Percentiles rank a stretch among this genome's conserved stretches.
phyloP scores from a whole-genome alignment of 2,329 filamentous ascomycete genomes.

The Colletotrichum acutatum region DNA sequence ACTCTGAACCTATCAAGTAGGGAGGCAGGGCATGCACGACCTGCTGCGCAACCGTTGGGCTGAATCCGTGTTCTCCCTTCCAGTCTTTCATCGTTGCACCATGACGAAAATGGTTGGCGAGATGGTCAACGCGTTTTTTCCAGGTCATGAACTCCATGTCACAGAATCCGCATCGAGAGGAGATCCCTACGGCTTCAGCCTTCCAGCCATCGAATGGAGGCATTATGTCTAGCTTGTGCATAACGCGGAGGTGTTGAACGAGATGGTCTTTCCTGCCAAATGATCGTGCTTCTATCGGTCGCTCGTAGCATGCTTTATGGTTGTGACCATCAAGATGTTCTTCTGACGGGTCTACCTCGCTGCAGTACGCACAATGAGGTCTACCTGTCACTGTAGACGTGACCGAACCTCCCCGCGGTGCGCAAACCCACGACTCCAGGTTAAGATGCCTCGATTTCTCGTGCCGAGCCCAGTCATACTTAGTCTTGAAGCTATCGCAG shows the following conservation, averaged over 20 bases:
- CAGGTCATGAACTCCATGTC: too few relatives aligned
- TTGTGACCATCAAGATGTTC: slow-evolving; percentile 41
- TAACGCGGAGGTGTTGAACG: slow-evolving; percentile 43
- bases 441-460: slow-evolving; percentile 59
- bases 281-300: slow-evolving; percentile 31
- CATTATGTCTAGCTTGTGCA: slow-evolving; percentile 47
- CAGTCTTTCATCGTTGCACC: slow-evolving; percentile 43
- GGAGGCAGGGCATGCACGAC: slow-evolving; percentile 42
- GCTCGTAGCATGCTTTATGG: slow-evolving; percentile 35
- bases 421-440: slow-evolving; percentile 58
- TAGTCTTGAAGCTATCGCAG: slow-evolving; percentile 55
- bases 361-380: slow-evolving; percentile 42
- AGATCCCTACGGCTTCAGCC: slow-evolving; percentile 3
- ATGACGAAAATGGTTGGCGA: slow-evolving; percentile 42
- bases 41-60: slow-evolving; percentile 36
- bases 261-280: slow-evolving; percentile 46
- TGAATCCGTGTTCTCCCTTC: slow-evolving; percentile 43
- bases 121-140: slow-evolving; percentile 37
- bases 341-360: slow-evolving; percentile 35
- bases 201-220: slow-evolving; percentile 52
- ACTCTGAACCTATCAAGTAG: slow-evolving; percentile 41
- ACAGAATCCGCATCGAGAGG: too few relatives aligned
- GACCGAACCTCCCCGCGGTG: slow-evolving; percentile 39
- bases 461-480: slow-evolving; percentile 60
- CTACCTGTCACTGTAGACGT: slow-evolving; percentile 37